Evolutionary conservation across 345 rosid genomes (phyloP).

Genomic region (Capsella bursapastoris): DNA sequence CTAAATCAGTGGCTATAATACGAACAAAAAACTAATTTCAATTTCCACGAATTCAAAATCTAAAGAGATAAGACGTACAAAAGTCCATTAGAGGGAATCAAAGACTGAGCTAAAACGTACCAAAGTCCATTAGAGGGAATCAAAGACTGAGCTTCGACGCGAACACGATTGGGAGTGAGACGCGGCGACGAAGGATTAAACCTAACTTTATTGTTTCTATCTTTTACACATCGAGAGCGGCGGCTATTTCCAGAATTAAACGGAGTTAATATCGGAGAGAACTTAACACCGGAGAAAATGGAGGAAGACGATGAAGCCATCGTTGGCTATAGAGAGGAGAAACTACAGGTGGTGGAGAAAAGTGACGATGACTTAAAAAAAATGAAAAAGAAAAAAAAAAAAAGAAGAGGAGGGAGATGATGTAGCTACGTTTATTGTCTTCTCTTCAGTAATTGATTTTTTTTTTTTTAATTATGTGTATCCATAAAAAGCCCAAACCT

Average conservation of each 20-base stretch:
- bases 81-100: conserved; percentile 27
- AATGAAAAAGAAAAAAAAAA: too few species aligned
- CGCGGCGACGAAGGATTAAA: conserved; percentile 31
- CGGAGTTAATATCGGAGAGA: conserved; percentile 42
- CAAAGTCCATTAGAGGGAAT: conserved; percentile 32
- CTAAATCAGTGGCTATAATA: conserved; percentile 3
- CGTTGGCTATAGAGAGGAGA: conserved; percentile 29
- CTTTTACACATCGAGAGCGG: conserved; percentile 34
- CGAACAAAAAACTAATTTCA: not conserved
- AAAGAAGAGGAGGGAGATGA: conserved; percentile 13
- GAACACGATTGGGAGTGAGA: conserved; percentile 32
- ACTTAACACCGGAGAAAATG: conserved; percentile 42
- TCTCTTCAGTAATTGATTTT: not conserved
- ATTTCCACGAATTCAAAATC: conserved; percentile 3
- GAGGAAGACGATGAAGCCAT: conserved; percentile 54
- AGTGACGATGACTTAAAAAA: not conserved
- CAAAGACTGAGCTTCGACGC: conserved; percentile 37
- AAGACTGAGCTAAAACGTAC: conserved; percentile 35
- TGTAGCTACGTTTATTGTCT: conserved; percentile 25
- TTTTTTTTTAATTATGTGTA: not conserved
- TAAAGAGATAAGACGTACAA: conserved; percentile 29
- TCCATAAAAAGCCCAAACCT: too few species aligned
- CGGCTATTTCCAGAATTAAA: conserved; percentile 35
- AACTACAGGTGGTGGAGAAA: conserved; percentile 20
- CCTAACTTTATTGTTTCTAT: conserved; percentile 36